These are phyloP conservation scores for Graphilbum fragrans DNA, from an alignment of 2,329 filamentous ascomycete genomes.

Conservation along the genomic window DNA sequence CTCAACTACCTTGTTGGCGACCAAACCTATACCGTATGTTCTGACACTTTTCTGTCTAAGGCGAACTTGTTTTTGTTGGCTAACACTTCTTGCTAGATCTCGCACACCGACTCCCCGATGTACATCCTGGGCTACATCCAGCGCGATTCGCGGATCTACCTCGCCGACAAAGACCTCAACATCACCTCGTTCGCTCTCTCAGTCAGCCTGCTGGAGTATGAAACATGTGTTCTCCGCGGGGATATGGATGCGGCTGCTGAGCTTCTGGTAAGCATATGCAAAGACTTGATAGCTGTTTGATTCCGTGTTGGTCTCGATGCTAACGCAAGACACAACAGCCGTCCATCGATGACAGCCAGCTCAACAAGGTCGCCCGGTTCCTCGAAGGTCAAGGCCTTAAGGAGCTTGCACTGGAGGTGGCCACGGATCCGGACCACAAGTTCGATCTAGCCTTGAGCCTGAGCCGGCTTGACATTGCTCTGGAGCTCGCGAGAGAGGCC, in stretches of 20 bases:
- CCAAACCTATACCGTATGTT: constrained; percentile 81
- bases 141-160: constrained; percentile 86
- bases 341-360: constrained; percentile 79
- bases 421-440: constrained; percentile 90
- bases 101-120: constrained; percentile 91
- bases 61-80: neutral
- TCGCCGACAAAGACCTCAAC: constrained; percentile 89
- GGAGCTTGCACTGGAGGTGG: constrained; percentile 86
- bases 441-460: constrained; percentile 83
- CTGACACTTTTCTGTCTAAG: neutral
- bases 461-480: constrained; percentile 72
- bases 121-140: constrained; percentile 94
- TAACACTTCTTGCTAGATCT: constrained; percentile 20
- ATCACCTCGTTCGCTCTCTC: constrained; percentile 86
- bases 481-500: constrained; percentile 70
- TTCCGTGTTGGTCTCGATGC: neutral
- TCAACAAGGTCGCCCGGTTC: constrained; percentile 97
- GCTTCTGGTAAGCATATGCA: constrained; percentile 38
- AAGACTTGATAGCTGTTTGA: neutral
- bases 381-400: constrained; percentile 78
- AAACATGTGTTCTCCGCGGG: constrained; percentile 85
- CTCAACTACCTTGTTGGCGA: constrained; percentile 97
- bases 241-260: constrained; percentile 88
- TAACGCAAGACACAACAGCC: constrained; percentile 18
- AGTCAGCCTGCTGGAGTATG: constrained; percentile 88